Evolutionary conservation across 768 basidiomycete genomes (phyloP), one percentile per base, ranked within the genome.

Genomic region (Podaxis rugospora): DNA sequence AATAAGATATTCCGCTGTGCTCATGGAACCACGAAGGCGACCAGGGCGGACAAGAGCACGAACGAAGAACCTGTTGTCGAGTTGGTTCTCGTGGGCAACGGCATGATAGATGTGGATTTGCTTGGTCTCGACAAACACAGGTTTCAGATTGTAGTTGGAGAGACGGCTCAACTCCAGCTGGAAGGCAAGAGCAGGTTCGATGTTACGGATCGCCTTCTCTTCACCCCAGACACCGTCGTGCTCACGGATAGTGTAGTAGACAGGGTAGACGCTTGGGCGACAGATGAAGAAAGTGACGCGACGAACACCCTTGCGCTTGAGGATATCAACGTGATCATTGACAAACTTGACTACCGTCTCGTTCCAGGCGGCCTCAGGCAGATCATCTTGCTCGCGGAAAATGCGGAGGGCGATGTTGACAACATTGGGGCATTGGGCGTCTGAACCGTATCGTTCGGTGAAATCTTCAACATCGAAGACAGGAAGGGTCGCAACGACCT

Each of bases 41-140:
- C 97, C 97, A 46, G 97, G 97, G 57, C 97, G 93, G 52, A 99
- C 87, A 61, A 99, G 82, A 27, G 94, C 97, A 62, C 97, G 95
- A 57, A 99, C 86, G 76, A 99, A 98, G 88, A 99, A 99, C 57
- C 97, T 87, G 66, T 86, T 93, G 74, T 99, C 97, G n/a, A 97
- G 85, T 66, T 96, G 91, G 76, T 98, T 98, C 78, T 98, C 97
- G 62, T 87, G 84, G 35, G 95, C 95, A 55, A 96, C 85, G 49
- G 90, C 95, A 68, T 96, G 94, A 76, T 99, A 98, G 69, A 99
- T 92, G 76, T 98, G 97, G 52, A 98, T 92, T 75, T 98, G 96
- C 71, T 96, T 91, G 76, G 93, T 91, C 76, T 98, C 95, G 51
- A 94, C 93, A 71, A 95, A 95, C 77, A 89, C 88, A n/a, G 97